Base-by-base conservation (phyloP, 768 basidiomycete genomes). In the Termitomyces sp. region DNA sequence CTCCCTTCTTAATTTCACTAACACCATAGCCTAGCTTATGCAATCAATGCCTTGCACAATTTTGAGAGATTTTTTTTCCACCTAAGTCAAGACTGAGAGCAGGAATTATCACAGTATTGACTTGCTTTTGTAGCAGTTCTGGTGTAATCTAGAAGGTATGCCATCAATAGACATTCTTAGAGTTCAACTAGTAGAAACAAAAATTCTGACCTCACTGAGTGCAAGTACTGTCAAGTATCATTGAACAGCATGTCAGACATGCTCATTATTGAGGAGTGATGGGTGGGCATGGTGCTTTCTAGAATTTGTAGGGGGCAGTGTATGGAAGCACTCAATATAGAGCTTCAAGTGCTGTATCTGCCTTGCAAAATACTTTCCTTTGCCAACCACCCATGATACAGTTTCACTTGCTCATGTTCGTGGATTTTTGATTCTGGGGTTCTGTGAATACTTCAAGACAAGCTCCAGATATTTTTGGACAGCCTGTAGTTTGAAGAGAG, bases 1-100 rank as follows among this genome's bases (percentile, higher is more conserved):
- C 60, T 5, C 66, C 69, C 35, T 64, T 69, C 21, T 57, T 56
- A 1, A 59, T 54, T 37, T 53, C 54, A 16, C 25, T 52, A 21
- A 61, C n/a, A 3, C 21, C 9, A 41, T 59, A 59, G 9, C 54
- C 53, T n/a, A 59, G 54, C n/a, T 59, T 59, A 25, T 54, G 44
- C 32, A 59, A 35, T 38, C 58, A 59, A n/a, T 29, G 25, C 8
- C 38, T 19, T 40, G 58, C 58, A 42, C 53, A 46, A 16, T 46
- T 35, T 19, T 37, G 29, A 19, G 42, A 55, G 3, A 59, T 59
- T 23, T 32, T 27, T 34, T 37, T 29, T 3, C 34, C 42, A 31
- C 34, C 53, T 9, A 54, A 16, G 27, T 54, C 25, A 5, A 59
- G 42, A 7, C 58, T 45, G 19, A 59, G 45, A 5, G 58, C 43